Evolutionary conservation across 2,329 filamentous ascomycete species (phyloP), one percentile per base, ranked within the genome.

Genomic region (Periconia sp.): DNA sequence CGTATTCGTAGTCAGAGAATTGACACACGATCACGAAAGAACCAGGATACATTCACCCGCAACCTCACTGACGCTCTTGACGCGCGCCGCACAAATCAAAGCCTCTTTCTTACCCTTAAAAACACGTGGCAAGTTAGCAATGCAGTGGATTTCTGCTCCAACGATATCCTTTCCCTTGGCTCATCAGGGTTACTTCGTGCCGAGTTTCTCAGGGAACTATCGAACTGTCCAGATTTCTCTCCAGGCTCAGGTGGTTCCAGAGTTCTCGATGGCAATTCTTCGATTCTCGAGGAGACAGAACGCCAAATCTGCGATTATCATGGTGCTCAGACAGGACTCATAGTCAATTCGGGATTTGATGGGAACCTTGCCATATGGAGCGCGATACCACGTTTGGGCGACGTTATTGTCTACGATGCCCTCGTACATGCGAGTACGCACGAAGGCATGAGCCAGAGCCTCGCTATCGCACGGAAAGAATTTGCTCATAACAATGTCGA

Each of bases 401-500:
- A 92, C 59, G 86, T 86, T 59, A 74, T 87, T 26, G 82, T 92
- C n/a, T 89, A 92, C 54, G 89, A 0, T 59, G 85, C 86, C 60
- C 73, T 86, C 16, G 82, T 91, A n/a, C 88, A 92, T 54, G 88
- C 88, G 0, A 89, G 85, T 48, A 81, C 84, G 0, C 87, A 89
- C 42, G 86, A 90, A 56, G 88, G 88, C 0, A 88, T 91, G 83
- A 75, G 77, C 12, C 54, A 84, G 13, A 83, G 81, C 6, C 76
- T 84, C 1, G 84, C 82, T 0, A 65, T 56, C 0, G 63, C 54
- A 19, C 71, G 52, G n/a, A 37, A 78, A 0, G 38, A 75, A 0
- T 88, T 88, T 52, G 54, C 61, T 9, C 86, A 88, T 55, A 85
- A 83, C 46, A 69, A 68, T 7, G 69, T 81, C 0, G 44, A 46